These are phyloP conservation scores for Pecoramyces ruminantium DNA, from an alignment of 192 early-diverging fungal species.

Conservation along the genomic window DNA sequence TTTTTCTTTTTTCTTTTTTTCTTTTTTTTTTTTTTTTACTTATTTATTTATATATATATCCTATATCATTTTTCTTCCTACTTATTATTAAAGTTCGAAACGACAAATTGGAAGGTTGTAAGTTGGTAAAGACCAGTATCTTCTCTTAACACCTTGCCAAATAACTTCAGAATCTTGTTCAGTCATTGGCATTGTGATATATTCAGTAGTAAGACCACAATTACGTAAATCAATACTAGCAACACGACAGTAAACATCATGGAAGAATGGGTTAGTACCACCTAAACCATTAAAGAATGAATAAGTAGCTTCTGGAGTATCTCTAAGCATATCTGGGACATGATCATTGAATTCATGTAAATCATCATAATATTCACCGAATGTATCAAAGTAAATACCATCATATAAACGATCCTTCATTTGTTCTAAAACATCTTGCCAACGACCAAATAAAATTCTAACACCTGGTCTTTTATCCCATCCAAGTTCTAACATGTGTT, in stretches of 20 bases:
- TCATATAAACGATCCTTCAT: conserved; percentile 67
- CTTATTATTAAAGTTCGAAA: conserved; percentile 9
- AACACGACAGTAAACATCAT: conserved; percentile 82
- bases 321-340: conserved; percentile 7
- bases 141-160: conserved; percentile 73
- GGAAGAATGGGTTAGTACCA: conserved; percentile 86
- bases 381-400: conserved; percentile 90
- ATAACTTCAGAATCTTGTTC: conserved; percentile 56
- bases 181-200: conserved; percentile 52
- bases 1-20: no score
- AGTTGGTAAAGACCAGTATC: conserved; percentile 54
- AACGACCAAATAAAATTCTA: conserved; percentile 71
- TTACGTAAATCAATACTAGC: conserved; percentile 65
- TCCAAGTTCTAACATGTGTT: neutral
- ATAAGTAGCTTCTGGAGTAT: conserved; percentile 57
- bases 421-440: conserved; percentile 49
- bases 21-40: no score
- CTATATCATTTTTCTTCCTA: no score
- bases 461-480: conserved; percentile 51
- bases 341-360: conserved; percentile 44
- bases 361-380: conserved; percentile 45
- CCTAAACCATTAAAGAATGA: conserved; percentile 91
- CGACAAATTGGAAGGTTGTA: conserved; percentile 60
- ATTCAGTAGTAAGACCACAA: conserved; percentile 61
- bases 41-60: no score